phyloP scores from a whole-genome alignment of 2,329 filamentous ascomycete species.

The Aspergillus niger region DNA sequence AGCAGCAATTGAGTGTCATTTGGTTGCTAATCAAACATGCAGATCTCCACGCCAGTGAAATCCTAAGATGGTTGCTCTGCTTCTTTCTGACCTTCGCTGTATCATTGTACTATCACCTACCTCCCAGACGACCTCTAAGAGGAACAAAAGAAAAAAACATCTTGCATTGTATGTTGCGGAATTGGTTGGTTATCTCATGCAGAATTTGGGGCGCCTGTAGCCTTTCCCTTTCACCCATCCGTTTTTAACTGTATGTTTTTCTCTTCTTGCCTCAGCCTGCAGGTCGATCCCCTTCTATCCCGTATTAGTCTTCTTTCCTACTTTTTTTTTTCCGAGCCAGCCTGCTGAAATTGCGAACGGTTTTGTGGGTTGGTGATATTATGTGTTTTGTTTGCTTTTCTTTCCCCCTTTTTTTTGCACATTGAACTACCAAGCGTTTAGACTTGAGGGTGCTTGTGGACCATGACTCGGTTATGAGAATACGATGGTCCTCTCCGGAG shows the following conservation, averaged over 20 bases:
- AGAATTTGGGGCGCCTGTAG: slow-evolving; percentile 33
- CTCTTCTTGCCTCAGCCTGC: slow-evolving; percentile 24
- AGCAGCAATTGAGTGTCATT: not conserved
- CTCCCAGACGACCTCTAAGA: slow-evolving; percentile 18
- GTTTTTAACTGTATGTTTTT: slow-evolving; percentile 38
- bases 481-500: slow-evolving; percentile 7
- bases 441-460: slow-evolving; percentile 19
- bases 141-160: slow-evolving; percentile 41
- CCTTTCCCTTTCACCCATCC: slow-evolving; percentile 25
- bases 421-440: slow-evolving; percentile 30
- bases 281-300: slow-evolving; percentile 22
- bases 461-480: slow-evolving; percentile 12
- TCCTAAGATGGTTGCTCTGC: slow-evolving; percentile 24
- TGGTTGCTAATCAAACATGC: slow-evolving; percentile 19
- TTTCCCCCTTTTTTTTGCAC: slow-evolving; percentile 10
- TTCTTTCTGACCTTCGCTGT: slow-evolving; percentile 27
- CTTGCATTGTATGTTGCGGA: slow-evolving; percentile 38
- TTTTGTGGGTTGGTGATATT: slow-evolving; percentile 28
- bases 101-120: slow-evolving; percentile 44
- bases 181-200: slow-evolving; percentile 43
- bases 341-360: slow-evolving; percentile 36
- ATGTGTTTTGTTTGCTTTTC: slow-evolving; percentile 17
- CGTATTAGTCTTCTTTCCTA: slow-evolving; percentile 18
- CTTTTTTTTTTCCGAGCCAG: slow-evolving; percentile 22
- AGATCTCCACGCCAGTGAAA: slow-evolving; percentile 47